phyloP scores from a whole-genome alignment of 352 stramenopile species.

The Globisporangium recalcitrans region DNA sequence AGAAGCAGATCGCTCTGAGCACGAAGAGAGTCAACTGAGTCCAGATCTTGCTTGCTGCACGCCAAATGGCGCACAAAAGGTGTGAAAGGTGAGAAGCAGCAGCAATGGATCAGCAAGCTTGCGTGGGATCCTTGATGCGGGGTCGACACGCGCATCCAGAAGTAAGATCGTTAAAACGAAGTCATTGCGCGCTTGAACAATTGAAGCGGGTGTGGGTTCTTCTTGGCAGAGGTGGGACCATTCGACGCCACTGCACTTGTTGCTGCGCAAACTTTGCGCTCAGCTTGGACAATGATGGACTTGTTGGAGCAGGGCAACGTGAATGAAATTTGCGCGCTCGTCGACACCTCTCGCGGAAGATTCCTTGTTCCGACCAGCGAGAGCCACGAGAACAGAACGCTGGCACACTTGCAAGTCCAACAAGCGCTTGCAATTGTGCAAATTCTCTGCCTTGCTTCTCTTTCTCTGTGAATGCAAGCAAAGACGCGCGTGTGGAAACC shows the following conservation, averaged over 20 bases:
- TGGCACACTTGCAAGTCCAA: not conserved
- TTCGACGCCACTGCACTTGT: not conserved
- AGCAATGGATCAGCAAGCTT: too few species aligned
- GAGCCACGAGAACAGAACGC: not conserved
- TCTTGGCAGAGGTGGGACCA: not conserved
- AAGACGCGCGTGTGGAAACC: not conserved
- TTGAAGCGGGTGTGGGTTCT: not conserved
- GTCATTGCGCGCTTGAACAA: not conserved
- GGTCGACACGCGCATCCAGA: not conserved
- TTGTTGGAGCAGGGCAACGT: not conserved
- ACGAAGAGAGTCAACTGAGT: not conserved
- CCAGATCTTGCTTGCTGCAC: not conserved
- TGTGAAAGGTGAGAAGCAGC: too few species aligned
- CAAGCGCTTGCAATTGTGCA: not conserved
- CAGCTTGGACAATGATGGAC: not conserved
- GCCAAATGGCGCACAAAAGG: too few species aligned
- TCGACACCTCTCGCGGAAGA: not conserved
- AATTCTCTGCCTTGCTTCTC: not conserved
- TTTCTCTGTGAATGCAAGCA: not conserved
- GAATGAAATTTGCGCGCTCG: not conserved
- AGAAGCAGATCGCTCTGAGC: not conserved
- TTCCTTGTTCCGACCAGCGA: not conserved
- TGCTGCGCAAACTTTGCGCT: not conserved
- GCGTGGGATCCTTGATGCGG: not conserved
- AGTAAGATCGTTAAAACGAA: not conserved